These are phyloP conservation scores for Microbotryum lychnidis-dioicae DNA, from an alignment of 1,284 basidiomycete species.

Conservation along the genomic window DNA sequence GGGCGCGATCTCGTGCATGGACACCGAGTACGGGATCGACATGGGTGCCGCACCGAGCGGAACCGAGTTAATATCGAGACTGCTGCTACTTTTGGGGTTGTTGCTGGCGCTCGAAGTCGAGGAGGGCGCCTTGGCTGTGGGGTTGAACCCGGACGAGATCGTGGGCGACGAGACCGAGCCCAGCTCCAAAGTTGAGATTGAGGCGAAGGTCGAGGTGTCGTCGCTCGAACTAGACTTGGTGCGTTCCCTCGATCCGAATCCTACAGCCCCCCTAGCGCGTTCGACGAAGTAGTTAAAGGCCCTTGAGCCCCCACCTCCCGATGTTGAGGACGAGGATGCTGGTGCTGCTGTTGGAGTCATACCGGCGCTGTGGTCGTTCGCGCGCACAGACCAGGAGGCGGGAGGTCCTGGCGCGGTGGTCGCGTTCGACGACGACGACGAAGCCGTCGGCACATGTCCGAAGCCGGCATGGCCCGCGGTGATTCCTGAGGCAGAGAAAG, in stretches of 20 bases:
- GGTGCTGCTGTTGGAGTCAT: too few species aligned
- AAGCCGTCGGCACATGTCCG: not conserved
- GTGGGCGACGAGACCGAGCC: not conserved
- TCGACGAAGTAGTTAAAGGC: constrained; percentile 9
- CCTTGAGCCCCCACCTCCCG: not conserved
- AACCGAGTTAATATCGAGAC: not conserved
- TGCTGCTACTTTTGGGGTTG: not conserved
- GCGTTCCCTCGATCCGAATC: not conserved
- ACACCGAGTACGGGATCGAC: not conserved
- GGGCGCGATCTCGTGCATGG: not conserved
- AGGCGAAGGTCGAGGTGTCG: not conserved
- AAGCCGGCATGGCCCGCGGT: not conserved
- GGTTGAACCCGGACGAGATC: not conserved
- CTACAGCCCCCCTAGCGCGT: constrained; percentile 7
- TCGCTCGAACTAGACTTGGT: not conserved
- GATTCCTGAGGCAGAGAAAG: not conserved
- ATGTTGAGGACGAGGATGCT: too few species aligned
- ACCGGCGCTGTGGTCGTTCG: too few species aligned
- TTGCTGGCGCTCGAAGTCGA: not conserved
- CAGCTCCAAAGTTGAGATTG: not conserved
- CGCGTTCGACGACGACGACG: not conserved
- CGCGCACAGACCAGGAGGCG: not conserved
- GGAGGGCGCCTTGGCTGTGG: not conserved
- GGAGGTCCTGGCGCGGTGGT: not conserved
- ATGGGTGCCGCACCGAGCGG: too few species aligned